Percentiles rank a stretch among this genome's conserved stretches.
phyloP scores from a whole-genome alignment of 805 yeast species.

The Debaryomyces maramus region DNA sequence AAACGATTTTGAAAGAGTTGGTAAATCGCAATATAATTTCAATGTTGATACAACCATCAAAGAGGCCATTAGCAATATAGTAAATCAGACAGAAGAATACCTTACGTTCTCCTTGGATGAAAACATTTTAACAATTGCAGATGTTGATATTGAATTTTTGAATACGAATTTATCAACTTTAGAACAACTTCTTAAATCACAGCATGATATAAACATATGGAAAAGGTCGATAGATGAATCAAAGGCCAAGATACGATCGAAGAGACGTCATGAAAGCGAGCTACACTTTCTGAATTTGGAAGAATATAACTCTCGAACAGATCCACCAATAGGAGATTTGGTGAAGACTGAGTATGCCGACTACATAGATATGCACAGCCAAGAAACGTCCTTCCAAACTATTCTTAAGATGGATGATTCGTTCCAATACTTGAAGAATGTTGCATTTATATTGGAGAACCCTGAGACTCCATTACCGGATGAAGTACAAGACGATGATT shows the following conservation, averaged over 20 bases:
- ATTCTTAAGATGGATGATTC: conserved; percentile 9
- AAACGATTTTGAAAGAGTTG: conserved; percentile 16
- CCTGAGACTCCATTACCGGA: conserved; percentile 67
- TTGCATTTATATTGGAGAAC: conserved; percentile 49
- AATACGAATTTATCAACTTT: conserved; percentile 11
- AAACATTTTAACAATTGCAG: conserved; percentile 7
- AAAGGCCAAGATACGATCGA: conserved; percentile 20
- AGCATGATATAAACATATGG: conserved; percentile 12
- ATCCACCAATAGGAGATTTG: conserved; percentile 18
- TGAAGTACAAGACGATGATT: conserved; percentile 52
- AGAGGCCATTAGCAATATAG: conserved; percentile 9
- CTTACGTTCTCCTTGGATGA: conserved; percentile 6
- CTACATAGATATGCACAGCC: conserved; percentile 4
- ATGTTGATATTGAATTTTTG: conserved; percentile 7
- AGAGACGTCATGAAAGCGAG: conserved; percentile 20
- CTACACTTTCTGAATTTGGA: conserved; percentile 22
- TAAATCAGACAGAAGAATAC: conserved; percentile 13
- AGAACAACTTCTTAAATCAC: conserved; percentile 14
- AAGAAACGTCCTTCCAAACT: conserved; percentile 7
- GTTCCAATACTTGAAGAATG: conserved; percentile 36
- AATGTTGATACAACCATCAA: neutral
- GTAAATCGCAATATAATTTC: conserved; percentile 7
- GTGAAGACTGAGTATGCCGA: conserved; percentile 11
- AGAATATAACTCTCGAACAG: conserved; percentile 10
- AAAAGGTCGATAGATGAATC: conserved; percentile 13